Conservation (phyloP, 495 filamentous ascomycete genomes). For the Daldinia childiae region DNA sequence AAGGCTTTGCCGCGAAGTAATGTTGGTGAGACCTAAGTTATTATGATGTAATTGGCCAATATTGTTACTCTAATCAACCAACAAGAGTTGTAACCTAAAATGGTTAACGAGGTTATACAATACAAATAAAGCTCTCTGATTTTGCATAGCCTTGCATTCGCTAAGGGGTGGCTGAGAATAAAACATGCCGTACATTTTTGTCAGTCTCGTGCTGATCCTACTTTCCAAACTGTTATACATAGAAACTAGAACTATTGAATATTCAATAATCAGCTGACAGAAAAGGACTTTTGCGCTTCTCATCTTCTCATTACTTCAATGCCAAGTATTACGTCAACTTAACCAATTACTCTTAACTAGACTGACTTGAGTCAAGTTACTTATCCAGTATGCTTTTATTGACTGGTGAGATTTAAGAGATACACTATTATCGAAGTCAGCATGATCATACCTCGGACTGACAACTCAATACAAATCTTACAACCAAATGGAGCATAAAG, state of each 20-base stretch:
- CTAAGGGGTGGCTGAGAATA: not conserved
- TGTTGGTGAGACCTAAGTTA: conserved; percentile 16
- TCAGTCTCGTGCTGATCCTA: not conserved
- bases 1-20: conserved; percentile 33
- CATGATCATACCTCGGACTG: conserved; percentile 1
- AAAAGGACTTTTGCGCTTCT: not conserved
- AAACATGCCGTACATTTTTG: not conserved
- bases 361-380: not conserved
- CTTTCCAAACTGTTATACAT: not conserved
- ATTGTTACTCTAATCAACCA: not conserved
- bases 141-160: not conserved
- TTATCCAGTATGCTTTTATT: conserved; percentile 13
- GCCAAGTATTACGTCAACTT: conserved; percentile 6
- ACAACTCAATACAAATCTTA: not conserved
- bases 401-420: conserved; percentile 10
- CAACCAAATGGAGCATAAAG: not conserved
- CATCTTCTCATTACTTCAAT: not conserved
- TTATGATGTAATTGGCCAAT: conserved; percentile 9
- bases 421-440: conserved; percentile 17
- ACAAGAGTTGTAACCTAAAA: not conserved
- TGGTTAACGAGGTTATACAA: not conserved
- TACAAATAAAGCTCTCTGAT: not conserved
- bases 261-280: conserved; percentile 3
- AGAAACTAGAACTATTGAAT: not conserved
- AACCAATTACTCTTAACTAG: not conserved